Conservation (phyloP, 805 yeast genomes). For the Wickerhamomyces mucosus region DNA sequence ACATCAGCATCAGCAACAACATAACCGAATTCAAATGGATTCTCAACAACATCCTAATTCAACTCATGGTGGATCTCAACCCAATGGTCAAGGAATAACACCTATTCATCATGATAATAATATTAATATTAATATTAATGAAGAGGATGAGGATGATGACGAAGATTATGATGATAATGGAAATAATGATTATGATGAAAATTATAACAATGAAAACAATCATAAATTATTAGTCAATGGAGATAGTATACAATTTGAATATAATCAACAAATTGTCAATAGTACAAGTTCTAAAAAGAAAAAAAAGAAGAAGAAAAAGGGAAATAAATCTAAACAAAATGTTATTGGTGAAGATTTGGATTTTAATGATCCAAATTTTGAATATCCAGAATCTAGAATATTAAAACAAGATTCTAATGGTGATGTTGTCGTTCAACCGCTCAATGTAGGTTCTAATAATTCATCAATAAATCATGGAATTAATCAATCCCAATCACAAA, state of each 20-base stretch:
- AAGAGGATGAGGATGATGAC: too few relatives aligned
- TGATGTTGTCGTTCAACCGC: constrained; percentile 58
- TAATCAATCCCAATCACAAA: constrained; percentile 1
- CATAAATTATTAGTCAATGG: constrained; percentile 18
- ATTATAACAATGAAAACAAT: neutral
- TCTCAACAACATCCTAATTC: too few relatives aligned
- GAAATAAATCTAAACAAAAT: constrained; percentile 14
- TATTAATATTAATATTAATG: too few relatives aligned
- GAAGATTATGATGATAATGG: too few relatives aligned
- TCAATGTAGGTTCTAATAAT: too few relatives aligned
- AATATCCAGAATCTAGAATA: constrained; percentile 65
- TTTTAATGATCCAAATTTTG: constrained; percentile 45
- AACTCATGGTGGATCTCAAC: too few relatives aligned
- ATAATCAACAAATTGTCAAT: constrained; percentile 5
- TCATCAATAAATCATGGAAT: constrained; percentile 26
- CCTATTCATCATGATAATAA: too few relatives aligned
- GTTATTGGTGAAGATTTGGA: constrained; percentile 28
- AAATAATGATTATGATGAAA: too few relatives aligned
- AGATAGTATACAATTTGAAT: constrained; percentile 24
- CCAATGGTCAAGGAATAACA: too few relatives aligned
- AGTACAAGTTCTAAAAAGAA: constrained; percentile 2
- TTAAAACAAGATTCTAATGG: constrained; percentile 68
- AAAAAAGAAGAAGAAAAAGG: constrained; percentile 26
- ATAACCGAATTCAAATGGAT: too few relatives aligned
- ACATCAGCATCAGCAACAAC: too few relatives aligned